Base-by-base conservation (phyloP, 208 protist genomes). In the Strigomonas oncopelti region DNA sequence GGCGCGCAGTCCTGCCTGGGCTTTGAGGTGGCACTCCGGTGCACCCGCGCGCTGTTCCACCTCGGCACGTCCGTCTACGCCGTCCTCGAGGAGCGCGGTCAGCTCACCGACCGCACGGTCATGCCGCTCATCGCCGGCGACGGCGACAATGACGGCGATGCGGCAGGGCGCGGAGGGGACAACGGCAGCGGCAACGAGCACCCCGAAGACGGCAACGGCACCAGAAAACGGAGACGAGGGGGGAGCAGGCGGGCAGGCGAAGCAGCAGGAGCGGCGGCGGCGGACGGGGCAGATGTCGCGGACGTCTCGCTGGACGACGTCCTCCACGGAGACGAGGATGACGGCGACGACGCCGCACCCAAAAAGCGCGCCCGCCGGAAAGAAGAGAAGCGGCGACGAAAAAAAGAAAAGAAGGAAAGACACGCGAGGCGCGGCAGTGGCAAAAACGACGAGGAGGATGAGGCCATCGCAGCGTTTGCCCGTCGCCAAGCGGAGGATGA, bases 21-120 rank as follows among this genome's bases (percentile, higher is more conserved):
- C 24, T 93, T 92, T 59, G 87, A 95, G 52, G 87, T 95, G 29
- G 65, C 82, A 9, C 68, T 95, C n/a, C 85, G 90, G 16, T 95
- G 90, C 72, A 69, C 80, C 22, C 85, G 90, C 18, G 80, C 90
- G 7, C 77, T 95, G 28, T 95, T 95, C 77, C 79, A 67, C 68
- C 83, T 88, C 64, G 73, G 61, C 75, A 71, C 82, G 9, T 82
- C 78, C 11, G 87, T 93, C 55, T 95, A 95, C 72, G 67, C 57
- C 53, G 80, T 93, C 59, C 57, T 95, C 45, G 87, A 95, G 55
- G 88, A 95, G 46, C 91, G 86, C 32, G 81, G 78, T n/a, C 75
- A 90, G 45, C 60, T 88, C 60, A 77, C 75, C 36, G 75, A 88
- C 68, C 70, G 78, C 66, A 87, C 81, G 11, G 63, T 74, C 14